These are phyloP conservation scores for Elaeagnus macrophylla DNA, from an alignment of 306 rosid species.

Conservation along the genomic window DNA sequence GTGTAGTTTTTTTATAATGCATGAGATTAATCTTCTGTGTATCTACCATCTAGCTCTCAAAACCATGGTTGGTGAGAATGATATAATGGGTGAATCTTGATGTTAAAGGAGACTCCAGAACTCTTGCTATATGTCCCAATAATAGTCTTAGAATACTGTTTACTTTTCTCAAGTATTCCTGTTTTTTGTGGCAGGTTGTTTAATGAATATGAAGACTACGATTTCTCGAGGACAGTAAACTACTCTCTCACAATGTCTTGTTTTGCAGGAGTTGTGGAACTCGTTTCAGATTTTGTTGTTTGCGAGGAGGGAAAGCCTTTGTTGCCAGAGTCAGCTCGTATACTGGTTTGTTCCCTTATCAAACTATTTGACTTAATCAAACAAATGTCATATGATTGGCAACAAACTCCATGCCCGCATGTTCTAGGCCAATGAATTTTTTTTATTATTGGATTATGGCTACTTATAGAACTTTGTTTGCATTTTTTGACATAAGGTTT, in stretches of 20 bases:
- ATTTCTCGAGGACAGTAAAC: constrained; percentile 67
- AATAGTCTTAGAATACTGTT: not conserved
- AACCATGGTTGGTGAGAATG: no score
- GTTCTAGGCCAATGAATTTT: no score
- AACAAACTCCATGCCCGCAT: no score
- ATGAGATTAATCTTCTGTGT: no score
- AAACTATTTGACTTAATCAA: not conserved
- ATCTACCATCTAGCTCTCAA: no score
- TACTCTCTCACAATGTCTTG: not conserved
- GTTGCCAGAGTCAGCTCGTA: constrained; percentile 85
- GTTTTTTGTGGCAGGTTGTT: constrained; percentile 48
- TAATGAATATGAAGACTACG: constrained; percentile 68
- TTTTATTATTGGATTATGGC: no score
- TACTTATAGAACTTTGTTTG: no score
- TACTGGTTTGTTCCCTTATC: constrained; percentile 42
- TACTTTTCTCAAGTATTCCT: not conserved
- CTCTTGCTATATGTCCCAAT: not conserved
- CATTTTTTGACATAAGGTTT: no score
- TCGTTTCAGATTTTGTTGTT: constrained; percentile 69
- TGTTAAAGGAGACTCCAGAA: no score
- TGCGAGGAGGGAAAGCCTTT: constrained; percentile 90
- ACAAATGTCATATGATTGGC: no score
- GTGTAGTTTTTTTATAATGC: no score
- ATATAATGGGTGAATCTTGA: no score
- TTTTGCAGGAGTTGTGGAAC: constrained; percentile 82